A percentile compares a stretch with the other conserved stretches of the same genome.
Conservation (phyloP, 78 protist genomes). For the Dictyostelium discoideum region DNA sequence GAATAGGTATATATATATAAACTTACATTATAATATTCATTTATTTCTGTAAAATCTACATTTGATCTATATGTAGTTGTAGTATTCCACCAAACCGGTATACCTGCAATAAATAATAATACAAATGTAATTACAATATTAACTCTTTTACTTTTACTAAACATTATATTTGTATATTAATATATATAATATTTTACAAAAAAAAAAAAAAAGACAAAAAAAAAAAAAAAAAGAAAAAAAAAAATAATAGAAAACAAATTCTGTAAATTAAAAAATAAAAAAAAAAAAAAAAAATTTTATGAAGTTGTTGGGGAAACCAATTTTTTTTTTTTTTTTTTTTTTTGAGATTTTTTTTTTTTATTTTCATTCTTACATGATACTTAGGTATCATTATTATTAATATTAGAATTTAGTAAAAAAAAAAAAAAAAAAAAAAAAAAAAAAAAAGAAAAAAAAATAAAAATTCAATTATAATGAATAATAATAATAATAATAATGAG, state of each 20-base stretch:
- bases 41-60: constrained; percentile 41
- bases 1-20: not conserved
- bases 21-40: not conserved
- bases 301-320: not conserved
- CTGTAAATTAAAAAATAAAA: too few relatives aligned
- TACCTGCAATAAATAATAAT: constrained; percentile 34
- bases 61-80: constrained; percentile 71
- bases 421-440: not conserved
- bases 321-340: too few relatives aligned
- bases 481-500: not conserved
- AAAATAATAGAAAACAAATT: not conserved
- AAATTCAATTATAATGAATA: not conserved
- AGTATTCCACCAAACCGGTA: constrained; percentile 77
- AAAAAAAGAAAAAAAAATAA: not conserved
- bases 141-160: constrained; percentile 36
- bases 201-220: not conserved
- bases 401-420: not conserved
- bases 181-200: not conserved
- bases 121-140: constrained; percentile 48
- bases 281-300: too few relatives aligned
- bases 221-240: not conserved
- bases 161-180: not conserved
- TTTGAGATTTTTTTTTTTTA: not conserved
- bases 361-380: not conserved
- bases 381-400: too few relatives aligned